Base-by-base conservation (phyloP, 495 filamentous ascomycete genomes). In the Glutinoglossum americanum region DNA sequence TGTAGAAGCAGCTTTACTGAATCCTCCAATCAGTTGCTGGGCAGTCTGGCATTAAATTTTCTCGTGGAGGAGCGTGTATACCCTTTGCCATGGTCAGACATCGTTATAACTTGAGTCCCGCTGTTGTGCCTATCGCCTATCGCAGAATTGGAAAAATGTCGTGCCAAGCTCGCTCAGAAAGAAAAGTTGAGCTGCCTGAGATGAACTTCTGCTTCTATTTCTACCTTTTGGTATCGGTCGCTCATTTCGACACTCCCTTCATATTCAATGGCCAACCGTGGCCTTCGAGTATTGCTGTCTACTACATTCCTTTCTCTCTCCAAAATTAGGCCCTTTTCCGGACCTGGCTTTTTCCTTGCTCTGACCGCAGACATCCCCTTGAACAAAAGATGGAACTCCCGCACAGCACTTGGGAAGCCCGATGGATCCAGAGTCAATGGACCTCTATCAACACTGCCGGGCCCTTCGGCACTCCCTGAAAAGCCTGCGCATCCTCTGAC, bases 1-100 rank as follows among this genome's bases (percentile, higher is more conserved):
- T 51, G 88, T 85, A 61, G 75, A 67, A 23, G 5, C 57, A 21
- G 49, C 28, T 47, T 54, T 54, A 19, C 47, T 59, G 7, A 37
- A 47, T 9, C 4, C 4, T 15, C 2, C 19, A 15, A 17, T 35
- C 27, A 41, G 35, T 55, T 35, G 21, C 47, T 23, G 21, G 25
- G 13, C n/a, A 27, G 5, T 27, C 25, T 2, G 3, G 23, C n/a
- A 2, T 49, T 2, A n/a, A 9, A n/a, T n/a, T n/a, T 49, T 7
- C 6, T 21, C n/a, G 6, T 25, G 47, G 47, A 1, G n/a, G 13
- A 23, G 47, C 3, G n/a, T 49, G 23, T n/a, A 9, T 49, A 49
- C 47, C 25, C 21, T 49, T 49, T 23, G 25, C 8, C 47, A 25
- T 23, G 21, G 47, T 23, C 47, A 3, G 47, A 23, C 47, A 49